phyloP scores from a whole-genome alignment of 2,329 filamentous ascomycete species.

The Ploettnerulaceae sp. region DNA sequence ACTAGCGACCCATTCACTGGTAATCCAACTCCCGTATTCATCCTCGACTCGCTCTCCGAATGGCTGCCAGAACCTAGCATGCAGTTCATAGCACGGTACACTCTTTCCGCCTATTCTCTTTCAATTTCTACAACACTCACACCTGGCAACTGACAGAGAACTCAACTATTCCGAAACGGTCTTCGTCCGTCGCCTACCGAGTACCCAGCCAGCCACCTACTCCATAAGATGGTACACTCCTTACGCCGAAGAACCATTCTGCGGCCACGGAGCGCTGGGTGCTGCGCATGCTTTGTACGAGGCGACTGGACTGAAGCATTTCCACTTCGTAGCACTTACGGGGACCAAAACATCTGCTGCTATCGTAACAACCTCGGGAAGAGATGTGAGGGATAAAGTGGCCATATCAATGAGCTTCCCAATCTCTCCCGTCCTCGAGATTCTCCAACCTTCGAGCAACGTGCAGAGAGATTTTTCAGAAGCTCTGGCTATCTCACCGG shows the following conservation, averaged over 20 bases:
- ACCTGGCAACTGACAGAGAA: too few relatives aligned
- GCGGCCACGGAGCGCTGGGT: background rate
- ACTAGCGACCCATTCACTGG: background rate
- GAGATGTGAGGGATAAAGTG: background rate
- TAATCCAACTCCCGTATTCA: background rate
- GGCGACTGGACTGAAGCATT: background rate
- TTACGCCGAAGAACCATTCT: background rate
- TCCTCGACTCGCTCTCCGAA: background rate
- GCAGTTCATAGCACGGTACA: background rate
- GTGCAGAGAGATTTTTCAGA: background rate
- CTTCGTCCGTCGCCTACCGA: background rate
- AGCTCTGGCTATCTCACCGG: background rate
- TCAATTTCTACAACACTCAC: too few relatives aligned
- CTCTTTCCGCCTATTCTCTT: too few relatives aligned
- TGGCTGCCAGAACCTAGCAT: background rate
- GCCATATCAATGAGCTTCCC: background rate
- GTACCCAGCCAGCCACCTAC: background rate
- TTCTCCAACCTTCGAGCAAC: background rate
- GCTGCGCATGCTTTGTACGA: background rate
- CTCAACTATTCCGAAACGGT: conserved; percentile 3
- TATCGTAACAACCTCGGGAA: background rate
- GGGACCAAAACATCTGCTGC: background rate
- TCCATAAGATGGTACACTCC: background rate
- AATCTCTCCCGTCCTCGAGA: background rate
- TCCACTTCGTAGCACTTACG: background rate